Evolutionary conservation across 768 basidiomycete genomes (phyloP).

Genomic region (Pleurotus platypus): DNA sequence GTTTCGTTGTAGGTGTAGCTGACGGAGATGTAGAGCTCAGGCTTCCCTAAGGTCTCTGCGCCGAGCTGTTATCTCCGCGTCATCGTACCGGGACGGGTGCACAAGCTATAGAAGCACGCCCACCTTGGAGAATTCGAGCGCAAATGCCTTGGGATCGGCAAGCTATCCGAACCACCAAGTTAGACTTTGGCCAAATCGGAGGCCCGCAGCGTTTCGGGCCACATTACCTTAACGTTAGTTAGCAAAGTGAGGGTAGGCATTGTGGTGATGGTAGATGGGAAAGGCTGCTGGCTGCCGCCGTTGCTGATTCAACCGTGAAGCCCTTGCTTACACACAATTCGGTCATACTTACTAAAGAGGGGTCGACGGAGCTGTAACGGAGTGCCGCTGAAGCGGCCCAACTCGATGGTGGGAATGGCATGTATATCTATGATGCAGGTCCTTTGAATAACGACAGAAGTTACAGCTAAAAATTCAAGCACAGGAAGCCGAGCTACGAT

Average conservation of each 20-base stretch:
- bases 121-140: constrained; percentile 58
- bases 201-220: not conserved
- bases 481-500: too few species aligned
- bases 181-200: too few species aligned
- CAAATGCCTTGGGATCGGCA: constrained; percentile 35
- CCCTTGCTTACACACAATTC: too few species aligned
- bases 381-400: too few species aligned
- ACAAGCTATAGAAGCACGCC: not conserved
- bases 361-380: too few species aligned
- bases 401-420: too few species aligned
- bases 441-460: too few species aligned
- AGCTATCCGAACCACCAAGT: constrained; percentile 19
- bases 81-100: not conserved
- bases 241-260: constrained; percentile 42
- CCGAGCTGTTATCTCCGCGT: constrained; percentile 33
- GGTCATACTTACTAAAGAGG: too few species aligned
- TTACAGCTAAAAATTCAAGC: too few species aligned
- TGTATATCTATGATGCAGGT: too few species aligned
- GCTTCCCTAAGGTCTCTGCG: constrained; percentile 51
- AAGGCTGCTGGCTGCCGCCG: too few species aligned
- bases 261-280: constrained; percentile 3
- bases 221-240: constrained; percentile 39
- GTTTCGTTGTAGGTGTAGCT: constrained; percentile 55
- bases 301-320: too few species aligned
- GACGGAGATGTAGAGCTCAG: constrained; percentile 50